Percentiles rank a stretch among this genome's conserved stretches.
These are phyloP conservation scores for Diversispora epigaea DNA, from an alignment of 192 early-diverging fungal genomes.

Conservation along the genomic window DNA sequence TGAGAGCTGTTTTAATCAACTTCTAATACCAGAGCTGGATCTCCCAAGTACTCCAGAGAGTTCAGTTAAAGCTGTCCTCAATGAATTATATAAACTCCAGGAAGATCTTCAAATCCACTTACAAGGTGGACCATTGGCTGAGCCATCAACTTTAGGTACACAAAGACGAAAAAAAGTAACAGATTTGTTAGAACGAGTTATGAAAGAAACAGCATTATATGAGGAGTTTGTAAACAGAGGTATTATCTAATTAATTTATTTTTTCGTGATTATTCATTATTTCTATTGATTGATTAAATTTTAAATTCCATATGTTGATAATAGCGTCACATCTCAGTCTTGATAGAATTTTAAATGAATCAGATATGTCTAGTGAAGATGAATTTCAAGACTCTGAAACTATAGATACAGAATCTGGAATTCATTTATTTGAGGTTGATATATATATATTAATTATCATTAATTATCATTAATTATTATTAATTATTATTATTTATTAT, in stretches of 20 bases:
- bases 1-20: conserved; percentile 52
- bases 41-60: conserved; percentile 55
- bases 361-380: conserved; percentile 46
- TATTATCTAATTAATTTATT: conserved; percentile 30
- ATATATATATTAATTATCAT: conserved; percentile 23
- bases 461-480: conserved; percentile 5
- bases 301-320: neutral
- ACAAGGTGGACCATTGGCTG: conserved; percentile 56
- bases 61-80: conserved; percentile 49
- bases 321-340: conserved; percentile 55
- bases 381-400: conserved; percentile 48
- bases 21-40: conserved; percentile 59
- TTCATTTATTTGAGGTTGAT: conserved; percentile 44
- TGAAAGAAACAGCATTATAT: conserved; percentile 56
- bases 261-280: neutral
- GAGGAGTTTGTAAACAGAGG: conserved; percentile 64
- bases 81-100: conserved; percentile 54
- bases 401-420: conserved; percentile 48
- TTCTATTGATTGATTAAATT: neutral
- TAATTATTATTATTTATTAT: neutral
- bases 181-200: conserved; percentile 51
- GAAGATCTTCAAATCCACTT: conserved; percentile 63
- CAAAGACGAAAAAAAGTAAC: conserved; percentile 49
- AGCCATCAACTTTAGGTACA: conserved; percentile 39
- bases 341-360: conserved; percentile 62